Evolutionary conservation across 192 early-diverging fungal species (phyloP), one percentile per base, ranked within the genome.

Genomic region (Coemansia asiatica): DNA sequence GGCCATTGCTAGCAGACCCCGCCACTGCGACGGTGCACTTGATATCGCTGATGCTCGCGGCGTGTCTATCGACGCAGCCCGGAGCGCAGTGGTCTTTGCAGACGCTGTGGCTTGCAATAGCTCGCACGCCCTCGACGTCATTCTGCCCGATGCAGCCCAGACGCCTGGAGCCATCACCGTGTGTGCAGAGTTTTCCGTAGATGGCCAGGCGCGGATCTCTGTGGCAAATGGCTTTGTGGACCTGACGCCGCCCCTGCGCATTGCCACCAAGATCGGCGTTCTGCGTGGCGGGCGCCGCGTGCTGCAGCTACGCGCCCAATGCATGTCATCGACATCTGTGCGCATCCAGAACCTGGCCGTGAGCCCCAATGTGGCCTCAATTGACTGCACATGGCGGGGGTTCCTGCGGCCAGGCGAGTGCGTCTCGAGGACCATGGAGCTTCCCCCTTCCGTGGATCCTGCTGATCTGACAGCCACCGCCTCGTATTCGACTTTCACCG

Each of bases 41-140:
- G 21, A 54, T 23, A 12, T 19, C 6, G 22, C 6, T 2, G 51
- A 7, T 5, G 56, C 7, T 27, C 6, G 44, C 19, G 31, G n/a
- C 53, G 36, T 53, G 10, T n/a, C 35, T 23, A 50, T 44, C 8
- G 31, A 46, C 1, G 62, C 36, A 1, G 65, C 36, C 7, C 64
- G 28, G 23, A 66, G 62, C 31, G 68, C 65, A 8, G 50, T 80
- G 27, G 54, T 71, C 7, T 44, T 67, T 12, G 50, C 50, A 15
- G 61, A 35, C 13, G 61, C 55, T 16, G n/a, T 79, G 8, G 59
- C 33, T 0, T 40, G 48, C 12, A 54, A 23, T 19, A 6, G 15
- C 21, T 26, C 56, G 12, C 36, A 19, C 0, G 27, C 33, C 18
- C 22, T 65, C 0, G 62, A 60, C 23, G 25, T 71, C 23, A 47